Evolutionary conservation across 805 yeast species (phyloP).

Genomic region (Torulaspora maleeae): DNA sequence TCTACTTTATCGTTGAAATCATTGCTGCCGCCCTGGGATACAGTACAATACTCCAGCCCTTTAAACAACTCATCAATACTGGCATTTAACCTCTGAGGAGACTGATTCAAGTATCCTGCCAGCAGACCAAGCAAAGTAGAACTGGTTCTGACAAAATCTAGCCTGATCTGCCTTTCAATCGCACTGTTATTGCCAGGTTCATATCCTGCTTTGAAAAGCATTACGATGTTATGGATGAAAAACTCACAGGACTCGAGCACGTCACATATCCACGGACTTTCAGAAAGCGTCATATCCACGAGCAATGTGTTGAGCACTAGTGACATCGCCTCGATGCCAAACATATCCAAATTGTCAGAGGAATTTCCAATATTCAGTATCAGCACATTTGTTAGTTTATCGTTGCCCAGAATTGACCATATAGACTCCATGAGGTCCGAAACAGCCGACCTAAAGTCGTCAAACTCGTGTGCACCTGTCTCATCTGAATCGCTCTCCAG

Average conservation of each 20-base stretch:
- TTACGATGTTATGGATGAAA: slow-evolving; percentile 23
- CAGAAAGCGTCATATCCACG: slow-evolving; percentile 27
- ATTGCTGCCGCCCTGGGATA: slow-evolving; percentile 1
- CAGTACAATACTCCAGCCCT: slow-evolving; percentile 27
- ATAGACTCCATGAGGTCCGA: slow-evolving; percentile 71
- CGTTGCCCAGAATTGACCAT: slow-evolving; percentile 58
- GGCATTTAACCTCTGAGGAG: slow-evolving; percentile 19
- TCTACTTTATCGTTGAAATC: slow-evolving; percentile 30
- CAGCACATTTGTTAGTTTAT: slow-evolving; percentile 31
- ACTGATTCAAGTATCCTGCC: slow-evolving; percentile 29
- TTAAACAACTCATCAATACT: slow-evolving; percentile 30
- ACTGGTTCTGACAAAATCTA: slow-evolving; percentile 31
- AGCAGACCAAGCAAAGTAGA: slow-evolving; percentile 27
- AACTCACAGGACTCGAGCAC: slow-evolving; percentile 23
- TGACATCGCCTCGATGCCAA: slow-evolving; percentile 34
- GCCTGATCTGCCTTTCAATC: slow-evolving; percentile 20
- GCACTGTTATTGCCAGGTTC: slow-evolving; percentile 15
- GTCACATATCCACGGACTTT: slow-evolving; percentile 31
- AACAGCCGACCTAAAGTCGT: slow-evolving; percentile 64
- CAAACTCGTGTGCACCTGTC: slow-evolving; percentile 46
- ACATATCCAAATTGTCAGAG: slow-evolving; percentile 17
- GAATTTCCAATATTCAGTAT: slow-evolving; percentile 28
- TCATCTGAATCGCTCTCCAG: slow-evolving; percentile 32
- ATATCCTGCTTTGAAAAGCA: slow-evolving; percentile 28
- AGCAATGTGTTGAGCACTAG: slow-evolving; percentile 27